These are phyloP conservation scores for Streptanthus diversifolius DNA, from an alignment of 345 rosid species.

Conservation along the genomic window DNA sequence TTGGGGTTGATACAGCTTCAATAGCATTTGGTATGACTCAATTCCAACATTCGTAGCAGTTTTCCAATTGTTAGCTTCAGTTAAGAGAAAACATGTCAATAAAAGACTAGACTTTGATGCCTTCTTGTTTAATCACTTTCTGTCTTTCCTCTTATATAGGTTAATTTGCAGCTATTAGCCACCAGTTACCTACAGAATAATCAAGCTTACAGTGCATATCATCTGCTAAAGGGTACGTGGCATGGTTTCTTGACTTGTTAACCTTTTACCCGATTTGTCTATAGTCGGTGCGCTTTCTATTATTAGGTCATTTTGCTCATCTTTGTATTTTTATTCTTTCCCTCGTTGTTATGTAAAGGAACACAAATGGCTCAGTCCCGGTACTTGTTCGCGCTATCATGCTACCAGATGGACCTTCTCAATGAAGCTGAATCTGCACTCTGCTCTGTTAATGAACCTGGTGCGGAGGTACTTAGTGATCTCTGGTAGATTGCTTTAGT, in stretches of 20 bases:
- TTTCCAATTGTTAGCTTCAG: background rate
- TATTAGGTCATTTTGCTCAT: slow-evolving; percentile 12
- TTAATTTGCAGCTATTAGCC: slow-evolving; percentile 80
- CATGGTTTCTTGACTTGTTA: background rate
- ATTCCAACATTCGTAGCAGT: background rate
- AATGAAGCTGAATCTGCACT: slow-evolving; percentile 89
- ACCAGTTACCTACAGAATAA: slow-evolving; percentile 83
- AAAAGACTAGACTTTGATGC: slow-evolving; percentile 4
- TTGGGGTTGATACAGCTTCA: slow-evolving; percentile 15
- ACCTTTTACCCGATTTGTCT: background rate
- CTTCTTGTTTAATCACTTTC: slow-evolving; percentile 5
- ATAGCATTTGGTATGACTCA: background rate
- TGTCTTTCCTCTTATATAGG: slow-evolving; percentile 42
- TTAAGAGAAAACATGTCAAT: background rate
- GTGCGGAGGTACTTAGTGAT: slow-evolving; percentile 62
- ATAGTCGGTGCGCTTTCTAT: background rate
- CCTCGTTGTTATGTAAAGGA: slow-evolving; percentile 49
- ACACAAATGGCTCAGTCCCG: slow-evolving; percentile 91
- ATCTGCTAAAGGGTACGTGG: slow-evolving; percentile 71
- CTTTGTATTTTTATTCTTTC: slow-evolving; percentile 15
- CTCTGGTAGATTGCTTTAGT: slow-evolving; percentile 14
- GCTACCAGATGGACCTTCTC: slow-evolving; percentile 95
- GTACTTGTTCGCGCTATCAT: slow-evolving; percentile 93
- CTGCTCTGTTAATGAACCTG: slow-evolving; percentile 76
- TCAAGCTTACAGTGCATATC: slow-evolving; percentile 88